Base-by-base conservation (phyloP, 208 protist species). In the Herpetomonas tarakana region DNA sequence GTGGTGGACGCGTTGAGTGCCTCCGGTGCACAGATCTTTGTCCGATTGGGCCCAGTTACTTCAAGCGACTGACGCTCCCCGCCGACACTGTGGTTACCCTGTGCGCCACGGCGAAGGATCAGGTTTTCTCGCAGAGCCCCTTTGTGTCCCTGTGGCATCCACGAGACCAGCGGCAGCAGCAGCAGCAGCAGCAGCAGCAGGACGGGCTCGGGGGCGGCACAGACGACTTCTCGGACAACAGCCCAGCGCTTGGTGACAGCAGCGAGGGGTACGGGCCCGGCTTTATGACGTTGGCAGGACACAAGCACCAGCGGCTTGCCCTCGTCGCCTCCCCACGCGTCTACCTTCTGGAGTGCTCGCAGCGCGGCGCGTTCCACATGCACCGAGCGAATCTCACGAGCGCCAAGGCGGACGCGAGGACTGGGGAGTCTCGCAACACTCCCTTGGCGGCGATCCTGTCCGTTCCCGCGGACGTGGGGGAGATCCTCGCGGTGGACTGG, bases 401-500 rank as follows among this genome's bases (percentile, higher is more conserved):
- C 24, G 31, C 54, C 19, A 19, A 16, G 39, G 6, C 35, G 7
- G n/a, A n/a, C n/a, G n/a, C n/a, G n/a, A n/a, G n/a, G n/a, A n/a
- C n/a, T n/a, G n/a, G n/a, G n/a, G n/a, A n/a, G n/a, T n/a, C n/a
- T n/a, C n/a, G n/a, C 29, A 4, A 47, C 16, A 18, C 28, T 14
- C 54, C 35, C 49, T 3, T 16, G 9, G 35, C 24, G 9, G 35
- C 28, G 29, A 7, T 59, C 12, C 11, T 59, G 16, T 3, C 22
- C 24, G 9, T 41, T 3, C 60, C 30, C n/a, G 21, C 11, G 60
- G 26, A 47, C 18, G 19, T 12, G 16, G 29, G n/a, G 30, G 26
- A n/a, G 44, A 18, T 49, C 11, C 6, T 22, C 11, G 44, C 44
- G 44, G 3, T 74, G 53, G 61, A 49, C 28, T 68, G 59, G 68